Evolutionary conservation across 2,329 filamentous ascomycete species (phyloP), one percentile per base, ranked within the genome.

Genomic region (Amphichorda felina): DNA sequence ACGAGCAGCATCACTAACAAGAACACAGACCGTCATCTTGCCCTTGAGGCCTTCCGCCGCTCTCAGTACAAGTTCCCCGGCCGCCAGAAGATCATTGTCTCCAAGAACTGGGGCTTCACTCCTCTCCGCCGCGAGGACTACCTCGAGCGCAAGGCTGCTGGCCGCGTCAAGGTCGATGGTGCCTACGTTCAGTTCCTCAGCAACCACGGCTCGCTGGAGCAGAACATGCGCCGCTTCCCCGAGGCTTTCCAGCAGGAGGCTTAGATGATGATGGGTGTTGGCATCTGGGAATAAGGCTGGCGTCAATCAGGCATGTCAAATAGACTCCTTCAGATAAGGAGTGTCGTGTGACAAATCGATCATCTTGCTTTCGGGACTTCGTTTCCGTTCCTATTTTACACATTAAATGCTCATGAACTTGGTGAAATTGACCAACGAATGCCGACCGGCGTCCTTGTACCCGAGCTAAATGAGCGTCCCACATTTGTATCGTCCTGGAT

Each of bases 31-130:
- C 86, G 87, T 56, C 81, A 82, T 53, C 78, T 81, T 58, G 91
- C 91, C 64, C 87, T 98, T 59, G 91, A 98, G 82, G 91, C 91
- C 61, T 85, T 98, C 65, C 89, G 93, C 64, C 87, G 91, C 66
- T 93, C 87, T 50, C 91, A 95, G 82, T 95, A 96, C 86, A 98
- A 96, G 83, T 98, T 98, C 85, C 91, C 91, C 52, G 91, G 91
- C 68, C 89, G 91, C 72, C 91, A 98, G 79, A 98, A 98, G 87
- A 96, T 98, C 74, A 95, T 98, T 60, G 82, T 96, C 72, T 93
- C 84, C 76, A 98, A 96, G 87, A 98, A 98, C 81, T 98, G 91
- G 91, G 91, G 91, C 54, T 98, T 98, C 84, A 98, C 91, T 45
- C 88, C 88, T 61, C 85, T 98, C 57, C 82, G 86, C 59, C 88